Evolutionary conservation across 768 basidiomycete species (phyloP).

Genomic region (Calvatia gigantea): DNA sequence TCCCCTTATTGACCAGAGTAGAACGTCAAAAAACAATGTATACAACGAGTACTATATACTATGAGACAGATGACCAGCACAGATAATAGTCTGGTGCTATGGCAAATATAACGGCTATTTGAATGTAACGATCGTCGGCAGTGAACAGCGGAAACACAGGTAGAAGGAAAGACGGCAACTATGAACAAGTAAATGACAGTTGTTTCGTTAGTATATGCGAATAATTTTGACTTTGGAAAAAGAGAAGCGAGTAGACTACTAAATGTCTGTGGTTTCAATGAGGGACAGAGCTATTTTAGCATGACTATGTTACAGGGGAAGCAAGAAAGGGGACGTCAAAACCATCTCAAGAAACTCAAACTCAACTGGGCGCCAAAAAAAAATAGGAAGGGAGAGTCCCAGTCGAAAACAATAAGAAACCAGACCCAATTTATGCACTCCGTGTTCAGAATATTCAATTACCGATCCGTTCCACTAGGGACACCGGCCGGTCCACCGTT

Average conservation of each 20-base stretch:
- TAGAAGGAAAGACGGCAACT: not conserved
- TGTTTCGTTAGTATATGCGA: not conserved
- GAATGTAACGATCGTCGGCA: not conserved
- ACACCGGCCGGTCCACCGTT: not conserved
- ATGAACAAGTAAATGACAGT: not conserved
- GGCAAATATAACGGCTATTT: not conserved
- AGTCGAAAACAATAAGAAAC: too few species aligned
- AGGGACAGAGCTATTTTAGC: not conserved
- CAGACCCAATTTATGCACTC: too few species aligned
- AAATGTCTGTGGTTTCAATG: not conserved
- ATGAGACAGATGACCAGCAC: constrained; percentile 9
- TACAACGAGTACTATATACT: constrained; percentile 6
- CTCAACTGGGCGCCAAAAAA: not conserved
- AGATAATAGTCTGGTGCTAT: constrained; percentile 7
- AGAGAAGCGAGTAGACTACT: not conserved
- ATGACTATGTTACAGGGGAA: not conserved
- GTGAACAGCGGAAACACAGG: not conserved
- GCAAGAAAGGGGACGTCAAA: not conserved
- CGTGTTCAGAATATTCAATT: not conserved
- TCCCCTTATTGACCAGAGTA: not conserved
- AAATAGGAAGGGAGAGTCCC: not conserved
- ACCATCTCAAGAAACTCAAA: too few species aligned
- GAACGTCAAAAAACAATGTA: not conserved
- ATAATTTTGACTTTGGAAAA: not conserved
- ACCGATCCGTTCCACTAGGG: not conserved